Evolutionary conservation across 495 filamentous ascomycete species (phyloP).

Genomic region (Cercophora scortea): DNA sequence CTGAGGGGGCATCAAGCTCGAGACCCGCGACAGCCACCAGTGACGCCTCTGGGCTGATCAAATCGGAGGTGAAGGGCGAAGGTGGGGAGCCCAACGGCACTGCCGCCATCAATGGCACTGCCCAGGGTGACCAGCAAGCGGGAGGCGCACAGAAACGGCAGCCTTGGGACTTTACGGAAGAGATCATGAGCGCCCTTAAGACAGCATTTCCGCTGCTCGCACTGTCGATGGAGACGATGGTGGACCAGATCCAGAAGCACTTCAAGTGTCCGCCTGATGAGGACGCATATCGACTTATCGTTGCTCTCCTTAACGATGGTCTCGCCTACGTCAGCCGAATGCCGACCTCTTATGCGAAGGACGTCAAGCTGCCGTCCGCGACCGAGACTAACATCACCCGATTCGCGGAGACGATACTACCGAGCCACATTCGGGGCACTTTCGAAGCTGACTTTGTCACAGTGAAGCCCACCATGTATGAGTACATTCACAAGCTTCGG

Average conservation of each 20-base stretch:
- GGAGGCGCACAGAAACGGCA: slow-evolving; percentile 53
- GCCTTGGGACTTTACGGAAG: slow-evolving; percentile 92
- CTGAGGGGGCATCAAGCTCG: slow-evolving; percentile 15
- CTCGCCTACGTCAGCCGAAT: slow-evolving; percentile 80
- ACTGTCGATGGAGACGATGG: slow-evolving; percentile 98
- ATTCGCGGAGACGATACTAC: slow-evolving; percentile 93
- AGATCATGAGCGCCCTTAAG: slow-evolving; percentile 88
- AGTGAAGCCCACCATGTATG: slow-evolving; percentile 89
- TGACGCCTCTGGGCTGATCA: slow-evolving; percentile 30
- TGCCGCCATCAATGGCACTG: slow-evolving; percentile 16
- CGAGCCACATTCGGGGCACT: slow-evolving; percentile 80
- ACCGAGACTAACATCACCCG: slow-evolving; percentile 95
- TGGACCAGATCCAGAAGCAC: slow-evolving; percentile 95
- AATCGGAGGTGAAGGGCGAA: slow-evolving; percentile 32
- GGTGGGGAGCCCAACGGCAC: slow-evolving; percentile 32
- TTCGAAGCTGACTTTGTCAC: slow-evolving; percentile 95
- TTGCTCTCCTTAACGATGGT: slow-evolving; percentile 91
- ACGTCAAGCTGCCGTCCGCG: slow-evolving; percentile 79
- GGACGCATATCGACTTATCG: slow-evolving; percentile 95
- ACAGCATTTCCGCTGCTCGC: slow-evolving; percentile 93
- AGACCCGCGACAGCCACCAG: slow-evolving; percentile 43
- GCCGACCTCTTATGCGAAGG: slow-evolving; percentile 76
- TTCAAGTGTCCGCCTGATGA: slow-evolving; percentile 98
- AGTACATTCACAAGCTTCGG: slow-evolving; percentile 95
- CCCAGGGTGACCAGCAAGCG: slow-evolving; percentile 24